Base-by-base conservation (phyloP, 495 filamentous ascomycete species). In the Trichocladium uniseriatum region DNA sequence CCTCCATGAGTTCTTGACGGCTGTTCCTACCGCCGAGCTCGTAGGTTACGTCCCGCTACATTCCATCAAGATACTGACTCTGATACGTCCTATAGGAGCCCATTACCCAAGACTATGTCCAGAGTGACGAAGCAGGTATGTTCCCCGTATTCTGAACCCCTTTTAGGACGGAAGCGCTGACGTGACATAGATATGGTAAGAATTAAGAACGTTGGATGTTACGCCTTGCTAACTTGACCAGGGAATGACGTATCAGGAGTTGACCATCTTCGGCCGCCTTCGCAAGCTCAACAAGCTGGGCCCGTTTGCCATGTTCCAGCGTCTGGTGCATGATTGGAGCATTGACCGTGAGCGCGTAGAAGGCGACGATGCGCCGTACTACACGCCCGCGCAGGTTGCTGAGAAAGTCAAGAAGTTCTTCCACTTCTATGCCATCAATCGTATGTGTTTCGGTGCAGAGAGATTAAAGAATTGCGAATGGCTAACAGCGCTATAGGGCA, bases 11-110 rank as follows among this genome's bases (percentile, higher is more conserved):
- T 95, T 96, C 69, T 62, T 94, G 19, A 67, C 73, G 14, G 89
- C 89, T 3, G 72, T 76, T 0, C 89, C 89, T 0, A 92, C 87
- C 3, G 89, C 88, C 1, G 89, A 95, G 62, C 75, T 94, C 0
- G 53, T 52, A 37, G 2, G 49, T 35, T 18, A 11, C 15, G 13
- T 0, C 2, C 1, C 6, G 5, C 8, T 32, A n/a, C n/a, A n/a
- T n/a, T n/a, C n/a, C n/a, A n/a, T n/a, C n/a, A n/a, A n/a, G n/a
- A n/a, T n/a, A n/a, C n/a, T n/a, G n/a, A n/a, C n/a, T n/a, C n/a
- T n/a, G n/a, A n/a, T n/a, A n/a, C n/a, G n/a, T 6, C 19, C 15
- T 15, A 0, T 2, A 56, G 52, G 84, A 90, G 55, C 89, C 89
- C 11, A 81, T 89, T 22, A 86, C 86, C 1, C 64, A 77, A 0